Base-by-base conservation (phyloP, 495 filamentous ascomycete genomes). In the Margaritispora aquatica region DNA sequence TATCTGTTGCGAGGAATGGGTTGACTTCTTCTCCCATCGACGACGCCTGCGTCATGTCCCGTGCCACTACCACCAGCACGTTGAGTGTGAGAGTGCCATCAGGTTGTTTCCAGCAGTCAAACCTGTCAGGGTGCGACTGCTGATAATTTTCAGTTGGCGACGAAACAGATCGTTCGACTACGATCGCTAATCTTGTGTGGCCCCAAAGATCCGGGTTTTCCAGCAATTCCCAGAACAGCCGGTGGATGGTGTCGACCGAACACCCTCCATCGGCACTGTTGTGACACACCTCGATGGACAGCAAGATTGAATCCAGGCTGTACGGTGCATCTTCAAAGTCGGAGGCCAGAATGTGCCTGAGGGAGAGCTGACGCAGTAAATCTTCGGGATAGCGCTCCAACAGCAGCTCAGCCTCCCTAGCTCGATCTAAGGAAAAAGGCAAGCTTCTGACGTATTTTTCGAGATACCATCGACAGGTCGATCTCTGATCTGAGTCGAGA, bases 371-470 rank as follows among this genome's bases (percentile, higher is more conserved):
- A 2, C 22, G 53, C 8, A 55, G 34, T 9, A 55, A 24, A 41
- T 41, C 19, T 22, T 38, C 31, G 13, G 53, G 53, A 26, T 55
- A 55, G 2, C 29, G 31, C 29, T 46, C 19, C n/a, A 55, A 55
- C 15, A 55, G 15, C 11, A 41, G 2, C 22, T 38, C 53, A 20
- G 53, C 53, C 21, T 55, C 31, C 23, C 36, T 19, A 44, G 53
- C 53, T 22, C 29, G n/a, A 17, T 38, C 31, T 19, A 55, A 19
- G 10, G 27, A 55, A 55, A 41, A 55, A 17, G 53, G 53, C 31
- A 24, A 55, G 2, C 23, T 2, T 46, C 49, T 15, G 20, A 48
- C 54, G n/a, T 57, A 57, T 57, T 57, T 19, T 57, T 57, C 54
- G 36, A 57, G 54, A 27, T 57, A 57, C 54, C 54, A 57, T 26